These are phyloP conservation scores for Aaosphaeria pasadenensis DNA, from an alignment of 2,329 filamentous ascomycete genomes.

Conservation along the genomic window DNA sequence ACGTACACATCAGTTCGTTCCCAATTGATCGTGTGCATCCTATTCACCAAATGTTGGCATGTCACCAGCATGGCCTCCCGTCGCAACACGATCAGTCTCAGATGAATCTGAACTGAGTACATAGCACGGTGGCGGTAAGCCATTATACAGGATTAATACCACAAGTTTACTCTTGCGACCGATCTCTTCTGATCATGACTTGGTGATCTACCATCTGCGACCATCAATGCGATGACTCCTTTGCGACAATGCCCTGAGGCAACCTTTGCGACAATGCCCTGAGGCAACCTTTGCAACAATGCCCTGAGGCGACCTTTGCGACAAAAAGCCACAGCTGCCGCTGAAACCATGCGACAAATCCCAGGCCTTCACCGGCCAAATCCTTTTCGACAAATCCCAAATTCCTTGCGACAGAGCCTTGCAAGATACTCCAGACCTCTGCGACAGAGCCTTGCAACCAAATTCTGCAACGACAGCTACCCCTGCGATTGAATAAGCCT, in stretches of 20 bases:
- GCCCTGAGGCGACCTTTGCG: conserved; percentile 3
- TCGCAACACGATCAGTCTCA: not conserved
- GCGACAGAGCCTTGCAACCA: too few species aligned
- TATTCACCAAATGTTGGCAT: too few species aligned
- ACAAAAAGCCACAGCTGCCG: conserved; percentile 1
- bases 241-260: conserved; percentile 4
- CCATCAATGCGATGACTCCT: not conserved
- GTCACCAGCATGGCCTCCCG: not conserved
- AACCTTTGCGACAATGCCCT: conserved; percentile 4
- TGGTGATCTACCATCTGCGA: not conserved
- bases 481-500: too few species aligned
- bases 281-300: conserved; percentile 4
- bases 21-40: not conserved
- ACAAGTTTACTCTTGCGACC: not conserved
- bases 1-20: not conserved
- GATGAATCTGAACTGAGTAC: not conserved
- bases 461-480: too few species aligned
- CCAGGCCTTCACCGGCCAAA: too few species aligned
- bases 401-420: too few species aligned
- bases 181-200: not conserved
- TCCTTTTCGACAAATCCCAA: too few species aligned
- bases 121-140: not conserved
- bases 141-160: not conserved
- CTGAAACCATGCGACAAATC: conserved; percentile 4
- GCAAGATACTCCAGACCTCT: too few species aligned